phyloP scores from a whole-genome alignment of 768 basidiomycete species.

The Cytidiella melzeri region DNA sequence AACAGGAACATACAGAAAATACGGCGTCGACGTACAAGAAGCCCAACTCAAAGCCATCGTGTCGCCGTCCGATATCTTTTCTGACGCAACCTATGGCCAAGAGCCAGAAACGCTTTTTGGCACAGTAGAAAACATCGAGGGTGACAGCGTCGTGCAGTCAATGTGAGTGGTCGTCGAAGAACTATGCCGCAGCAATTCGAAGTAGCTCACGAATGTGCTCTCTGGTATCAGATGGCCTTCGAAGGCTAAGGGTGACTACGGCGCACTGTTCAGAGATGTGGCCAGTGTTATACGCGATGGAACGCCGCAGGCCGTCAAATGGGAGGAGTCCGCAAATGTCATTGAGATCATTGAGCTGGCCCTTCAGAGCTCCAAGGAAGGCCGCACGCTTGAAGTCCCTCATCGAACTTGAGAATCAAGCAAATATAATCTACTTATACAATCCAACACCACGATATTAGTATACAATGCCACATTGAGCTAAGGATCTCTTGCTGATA shows the following conservation, averaged over 20 bases:
- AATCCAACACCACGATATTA: too few species aligned
- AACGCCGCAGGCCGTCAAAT: constrained; percentile 55
- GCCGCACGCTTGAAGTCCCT: constrained; percentile 36
- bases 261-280: constrained; percentile 58
- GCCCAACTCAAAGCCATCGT: constrained; percentile 59
- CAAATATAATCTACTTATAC: too few species aligned
- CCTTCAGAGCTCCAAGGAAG: constrained; percentile 57
- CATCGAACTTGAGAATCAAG: constrained; percentile 8
- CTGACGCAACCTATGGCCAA: constrained; percentile 44
- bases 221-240: constrained; percentile 57
- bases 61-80: constrained; percentile 36
- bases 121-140: constrained; percentile 49
- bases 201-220: constrained; percentile 9
- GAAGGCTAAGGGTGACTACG: constrained; percentile 49
- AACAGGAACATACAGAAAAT: constrained; percentile 67
- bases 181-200: constrained; percentile 12
- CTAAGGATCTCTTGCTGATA: too few species aligned
- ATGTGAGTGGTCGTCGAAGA: constrained; percentile 29
- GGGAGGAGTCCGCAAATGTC: constrained; percentile 64
- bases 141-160: constrained; percentile 32
- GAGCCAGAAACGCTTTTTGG: constrained; percentile 65
- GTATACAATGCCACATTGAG: too few species aligned
- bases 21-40: constrained; percentile 76
- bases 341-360: constrained; percentile 78
- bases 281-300: constrained; percentile 54